A percentile compares a stretch with the other conserved stretches of the same genome.
Conservation (phyloP, 1,284 basidiomycete genomes). For the Apiotrichum domesticum region DNA sequence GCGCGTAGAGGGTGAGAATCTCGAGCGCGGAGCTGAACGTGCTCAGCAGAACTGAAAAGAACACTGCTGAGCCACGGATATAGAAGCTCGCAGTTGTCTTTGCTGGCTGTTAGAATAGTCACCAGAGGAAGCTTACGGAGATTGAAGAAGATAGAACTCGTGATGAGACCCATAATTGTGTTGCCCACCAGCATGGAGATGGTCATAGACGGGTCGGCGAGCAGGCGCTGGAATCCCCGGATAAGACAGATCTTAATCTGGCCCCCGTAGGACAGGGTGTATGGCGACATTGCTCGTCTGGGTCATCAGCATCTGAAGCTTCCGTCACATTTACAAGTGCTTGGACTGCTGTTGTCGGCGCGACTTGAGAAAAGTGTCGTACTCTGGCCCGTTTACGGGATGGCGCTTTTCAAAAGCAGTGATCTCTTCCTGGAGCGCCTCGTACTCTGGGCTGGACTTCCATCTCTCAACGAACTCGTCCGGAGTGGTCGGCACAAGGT, state of each 20-base stretch:
- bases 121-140: slow-evolving; percentile 14
- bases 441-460: slow-evolving; percentile 41
- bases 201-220: slow-evolving; percentile 45
- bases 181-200: slow-evolving; percentile 47
- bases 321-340: slow-evolving; percentile 2
- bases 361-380: slow-evolving; percentile 46
- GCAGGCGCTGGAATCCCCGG: slow-evolving; percentile 47
- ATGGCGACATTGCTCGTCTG: slow-evolving; percentile 43
- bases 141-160: slow-evolving; percentile 48
- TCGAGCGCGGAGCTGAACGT: slow-evolving; percentile 36
- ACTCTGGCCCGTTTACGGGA: slow-evolving; percentile 42
- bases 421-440: slow-evolving; percentile 43
- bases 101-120: not conserved
- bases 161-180: slow-evolving; percentile 46
- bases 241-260: slow-evolving; percentile 48
- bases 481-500: slow-evolving; percentile 56
- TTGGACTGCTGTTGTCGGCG: slow-evolving; percentile 49
- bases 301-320: no score
- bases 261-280: slow-evolving; percentile 46
- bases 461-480: slow-evolving; percentile 53
- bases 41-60: slow-evolving; percentile 48
- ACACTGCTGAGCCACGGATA: slow-evolving; percentile 43
- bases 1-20: slow-evolving; percentile 50
- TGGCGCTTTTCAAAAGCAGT: slow-evolving; percentile 40
- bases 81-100: slow-evolving; percentile 34